Evolutionary conservation across 345 rosid genomes (phyloP).

Genomic region (Lepidium africanum): DNA sequence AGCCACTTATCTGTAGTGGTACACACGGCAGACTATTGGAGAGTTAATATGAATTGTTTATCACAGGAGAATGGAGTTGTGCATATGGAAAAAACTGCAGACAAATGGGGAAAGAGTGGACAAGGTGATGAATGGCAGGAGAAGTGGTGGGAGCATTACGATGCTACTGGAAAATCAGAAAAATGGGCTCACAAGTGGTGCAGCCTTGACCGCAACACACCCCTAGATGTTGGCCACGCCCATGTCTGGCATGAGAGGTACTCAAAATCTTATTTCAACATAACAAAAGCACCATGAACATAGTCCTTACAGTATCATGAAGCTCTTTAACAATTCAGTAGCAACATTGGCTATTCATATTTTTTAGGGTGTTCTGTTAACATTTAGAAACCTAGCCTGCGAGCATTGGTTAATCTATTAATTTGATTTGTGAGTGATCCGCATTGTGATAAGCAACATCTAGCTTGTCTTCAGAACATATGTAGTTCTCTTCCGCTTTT

Average conservation of each 20-base stretch:
- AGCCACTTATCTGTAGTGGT: neutral
- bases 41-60: neutral
- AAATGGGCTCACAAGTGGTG: slow-evolving; percentile 99
- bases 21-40: neutral
- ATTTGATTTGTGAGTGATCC: neutral
- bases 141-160: slow-evolving; percentile 91
- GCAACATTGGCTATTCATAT: neutral
- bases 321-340: neutral
- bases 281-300: neutral
- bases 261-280: neutral
- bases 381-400: neutral
- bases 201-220: slow-evolving; percentile 73
- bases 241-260: slow-evolving; percentile 99
- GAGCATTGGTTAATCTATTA: neutral
- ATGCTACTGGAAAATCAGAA: slow-evolving; percentile 73
- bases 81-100: slow-evolving; percentile 89
- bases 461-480: neutral
- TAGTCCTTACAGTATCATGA: neutral
- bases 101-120: slow-evolving; percentile 96
- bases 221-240: slow-evolving; percentile 84
- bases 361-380: neutral
- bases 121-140: slow-evolving; percentile 88
- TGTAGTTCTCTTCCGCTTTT: neutral
- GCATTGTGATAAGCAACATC: neutral
- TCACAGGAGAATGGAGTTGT: slow-evolving; percentile 57